Evolutionary conservation across 345 rosid genomes (phyloP), one percentile per base, ranked within the genome.

Genomic region (Physaria fendleri): DNA sequence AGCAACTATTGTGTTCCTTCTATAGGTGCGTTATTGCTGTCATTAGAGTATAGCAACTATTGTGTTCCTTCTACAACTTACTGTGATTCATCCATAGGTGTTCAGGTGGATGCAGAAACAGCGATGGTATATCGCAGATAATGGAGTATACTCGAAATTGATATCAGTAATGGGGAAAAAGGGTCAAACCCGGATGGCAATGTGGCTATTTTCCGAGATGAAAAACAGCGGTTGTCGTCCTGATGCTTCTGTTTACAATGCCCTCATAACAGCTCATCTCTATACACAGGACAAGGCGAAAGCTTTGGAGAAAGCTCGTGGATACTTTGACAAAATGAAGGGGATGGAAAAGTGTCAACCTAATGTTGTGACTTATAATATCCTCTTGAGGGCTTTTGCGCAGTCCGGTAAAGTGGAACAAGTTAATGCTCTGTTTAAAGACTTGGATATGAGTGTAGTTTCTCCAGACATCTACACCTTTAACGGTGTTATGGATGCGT

Each of bases 31-130:
- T 24, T 64, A 28, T 17, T 64, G 43, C 23, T 8, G 53, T 44
- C 39, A 56, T 8, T 9, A 15, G 28, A 44, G 35, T 39, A 8
- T 4, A 11, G 12, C 29, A 33, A 64, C 34, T 24, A 9, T 51
- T 52, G 41, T 52, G 46, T 40, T 29, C 1, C 41, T 4, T 8
- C 28, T 11, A n/a, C 1, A 25, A 18, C 25, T 37, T 48, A 5
- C 4, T 59, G 47, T 59, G 57, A 27, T 52, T 34, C 42, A 45
- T 49, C 13, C 62, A 27, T 69, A 87, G 98, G 98, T 87, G 55
- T 91, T 87, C 79, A 87, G 98, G 65, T 91, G 98, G 98, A 91
- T 91, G 98, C 98, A 91, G 79, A 91, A 81, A 65, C 98, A 85
- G 40, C 74, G 90, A 0, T 91, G 98, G 98, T 91, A 91, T 16